A percentile compares a stretch with the other conserved stretches of the same genome.
These are phyloP conservation scores for Oidium heveae DNA, from an alignment of 2,329 filamentous ascomycete genomes.

Conservation along the genomic window DNA sequence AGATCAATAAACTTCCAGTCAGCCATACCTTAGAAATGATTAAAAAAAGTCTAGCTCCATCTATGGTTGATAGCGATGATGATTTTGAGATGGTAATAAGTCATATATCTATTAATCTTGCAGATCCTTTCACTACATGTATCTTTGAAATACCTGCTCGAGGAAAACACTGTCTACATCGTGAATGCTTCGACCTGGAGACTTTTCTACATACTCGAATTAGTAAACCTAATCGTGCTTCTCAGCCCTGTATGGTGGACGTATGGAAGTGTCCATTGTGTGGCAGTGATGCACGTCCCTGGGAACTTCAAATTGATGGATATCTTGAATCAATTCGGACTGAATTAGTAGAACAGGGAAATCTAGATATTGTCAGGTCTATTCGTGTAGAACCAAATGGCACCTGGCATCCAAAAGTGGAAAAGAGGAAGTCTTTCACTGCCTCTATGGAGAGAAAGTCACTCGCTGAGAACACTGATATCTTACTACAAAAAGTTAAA, in stretches of 20 bases:
- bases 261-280: constrained; percentile 80
- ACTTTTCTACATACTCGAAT: constrained; percentile 48
- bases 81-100: constrained; percentile 34
- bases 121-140: constrained; percentile 38
- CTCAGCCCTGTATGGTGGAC: constrained; percentile 33
- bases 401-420: constrained; percentile 29
- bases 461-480: constrained; percentile 3
- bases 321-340: constrained; percentile 41
- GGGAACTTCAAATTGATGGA: constrained; percentile 42
- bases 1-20: constrained; percentile 17
- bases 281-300: constrained; percentile 48
- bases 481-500: not conserved
- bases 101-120: constrained; percentile 33
- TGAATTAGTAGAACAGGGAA: constrained; percentile 23
- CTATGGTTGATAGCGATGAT: constrained; percentile 22
- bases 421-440: constrained; percentile 10
- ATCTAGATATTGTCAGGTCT: constrained; percentile 24
- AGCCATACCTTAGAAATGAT: constrained; percentile 31
- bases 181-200: constrained; percentile 75
- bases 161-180: constrained; percentile 42
- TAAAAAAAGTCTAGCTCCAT: constrained; percentile 21
- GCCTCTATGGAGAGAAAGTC: constrained; percentile 7
- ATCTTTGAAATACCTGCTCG: constrained; percentile 51
- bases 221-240: constrained; percentile 19
- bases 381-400: constrained; percentile 41